These are phyloP conservation scores for Emergomyces orientalis DNA, from an alignment of 2,329 filamentous ascomycete species.

Conservation along the genomic window DNA sequence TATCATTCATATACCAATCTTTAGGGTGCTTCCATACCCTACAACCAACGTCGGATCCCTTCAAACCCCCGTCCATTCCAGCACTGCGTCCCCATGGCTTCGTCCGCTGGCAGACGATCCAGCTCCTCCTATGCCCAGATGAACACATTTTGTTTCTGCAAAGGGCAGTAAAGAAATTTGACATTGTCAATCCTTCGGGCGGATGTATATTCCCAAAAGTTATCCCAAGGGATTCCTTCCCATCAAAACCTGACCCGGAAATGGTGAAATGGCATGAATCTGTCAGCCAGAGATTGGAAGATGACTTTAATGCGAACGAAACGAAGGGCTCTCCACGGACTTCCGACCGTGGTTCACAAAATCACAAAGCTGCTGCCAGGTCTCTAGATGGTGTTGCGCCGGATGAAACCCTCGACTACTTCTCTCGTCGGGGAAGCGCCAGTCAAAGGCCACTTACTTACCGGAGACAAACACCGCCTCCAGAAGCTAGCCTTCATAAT, in stretches of 20 bases:
- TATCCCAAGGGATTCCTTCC: slow-evolving; percentile 62
- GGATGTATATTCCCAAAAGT: slow-evolving; percentile 49
- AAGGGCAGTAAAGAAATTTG: slow-evolving; percentile 67
- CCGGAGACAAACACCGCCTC: background rate
- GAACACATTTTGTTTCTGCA: slow-evolving; percentile 80
- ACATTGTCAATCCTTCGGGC: slow-evolving; percentile 62
- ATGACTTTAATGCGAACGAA: slow-evolving; percentile 45
- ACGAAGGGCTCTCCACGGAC: slow-evolving; percentile 22
- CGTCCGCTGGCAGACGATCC: slow-evolving; percentile 86
- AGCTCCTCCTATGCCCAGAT: slow-evolving; percentile 76
- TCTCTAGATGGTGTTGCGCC: background rate
- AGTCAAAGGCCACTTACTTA: background rate
- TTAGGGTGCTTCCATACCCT: slow-evolving; percentile 84
- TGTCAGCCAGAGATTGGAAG: slow-evolving; percentile 61
- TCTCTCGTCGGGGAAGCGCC: background rate
- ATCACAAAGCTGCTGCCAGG: slow-evolving; percentile 25
- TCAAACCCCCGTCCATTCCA: slow-evolving; percentile 65
- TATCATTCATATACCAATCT: slow-evolving; percentile 88
- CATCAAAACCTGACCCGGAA: slow-evolving; percentile 61
- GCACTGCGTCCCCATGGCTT: slow-evolving; percentile 77
- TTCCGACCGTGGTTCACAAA: slow-evolving; percentile 22
- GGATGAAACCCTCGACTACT: slow-evolving; percentile 1
- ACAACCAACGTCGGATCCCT: slow-evolving; percentile 62
- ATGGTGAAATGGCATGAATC: slow-evolving; percentile 78
- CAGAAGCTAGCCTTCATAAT: slow-evolving; percentile 19